A percentile compares a stretch with the other conserved stretches of the same genome.
Evolutionary conservation across 169 alveolate genomes (phyloP).

Genomic region (Eimeria brunetti): DNA sequence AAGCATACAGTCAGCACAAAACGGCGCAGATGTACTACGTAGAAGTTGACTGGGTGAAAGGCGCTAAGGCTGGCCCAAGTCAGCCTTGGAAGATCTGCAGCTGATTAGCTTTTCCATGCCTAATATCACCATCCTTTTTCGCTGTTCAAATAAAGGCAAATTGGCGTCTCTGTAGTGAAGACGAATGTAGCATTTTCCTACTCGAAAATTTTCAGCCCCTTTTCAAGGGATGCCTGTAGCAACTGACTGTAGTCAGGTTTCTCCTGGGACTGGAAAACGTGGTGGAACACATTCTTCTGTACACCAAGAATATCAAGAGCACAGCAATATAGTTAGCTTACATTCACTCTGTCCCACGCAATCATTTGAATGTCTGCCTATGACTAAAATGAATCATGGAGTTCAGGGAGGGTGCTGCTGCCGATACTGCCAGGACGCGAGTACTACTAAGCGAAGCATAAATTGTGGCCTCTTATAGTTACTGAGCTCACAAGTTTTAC

Average conservation of each 20-base stretch:
- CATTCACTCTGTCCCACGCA: no score
- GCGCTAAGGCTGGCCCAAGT: neutral
- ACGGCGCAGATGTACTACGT: neutral
- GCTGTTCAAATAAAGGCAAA: neutral
- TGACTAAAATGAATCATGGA: no score
- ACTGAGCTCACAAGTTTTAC: no score
- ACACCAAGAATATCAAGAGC: neutral
- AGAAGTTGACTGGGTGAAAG: neutral
- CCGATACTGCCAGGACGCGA: no score
- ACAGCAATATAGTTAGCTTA: neutral
- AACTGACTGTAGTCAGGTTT: neutral
- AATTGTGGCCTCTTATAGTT: no score
- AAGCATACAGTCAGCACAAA: neutral
- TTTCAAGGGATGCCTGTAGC: neutral
- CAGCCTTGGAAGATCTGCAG: neutral
- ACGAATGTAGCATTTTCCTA: neutral
- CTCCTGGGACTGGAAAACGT: neutral
- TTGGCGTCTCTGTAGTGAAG: neutral
- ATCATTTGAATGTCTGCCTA: no score
- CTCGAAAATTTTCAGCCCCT: neutral
- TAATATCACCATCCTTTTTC: neutral
- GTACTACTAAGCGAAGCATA: no score
- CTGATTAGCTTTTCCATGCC: neutral
- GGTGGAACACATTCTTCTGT: neutral
- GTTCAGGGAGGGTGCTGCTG: no score